phyloP scores from a whole-genome alignment of 106 monocot species.

The Dioscorea alata region DNA sequence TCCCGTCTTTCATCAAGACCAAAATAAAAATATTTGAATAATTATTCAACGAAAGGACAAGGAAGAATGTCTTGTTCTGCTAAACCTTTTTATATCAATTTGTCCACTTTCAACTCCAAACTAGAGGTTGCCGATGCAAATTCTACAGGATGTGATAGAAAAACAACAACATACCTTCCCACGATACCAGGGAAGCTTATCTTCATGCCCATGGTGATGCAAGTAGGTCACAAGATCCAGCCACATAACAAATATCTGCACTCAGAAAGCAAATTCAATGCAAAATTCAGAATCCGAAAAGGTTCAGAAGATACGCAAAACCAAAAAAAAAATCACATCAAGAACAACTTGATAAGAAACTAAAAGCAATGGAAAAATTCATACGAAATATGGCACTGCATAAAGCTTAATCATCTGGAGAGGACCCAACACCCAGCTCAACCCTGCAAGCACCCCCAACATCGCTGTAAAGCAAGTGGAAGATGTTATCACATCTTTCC shows the following conservation, averaged over 20 bases:
- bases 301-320: background rate
- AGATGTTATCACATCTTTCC: conserved; percentile 49
- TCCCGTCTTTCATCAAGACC: too few species aligned
- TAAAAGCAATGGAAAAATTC: background rate
- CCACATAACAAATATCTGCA: conserved; percentile 61
- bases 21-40: too few species aligned
- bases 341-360: background rate
- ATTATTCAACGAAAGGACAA: too few species aligned
- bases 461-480: conserved; percentile 55
- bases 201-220: conserved; percentile 58
- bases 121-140: too few species aligned
- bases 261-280: background rate
- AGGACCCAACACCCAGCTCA: conserved; percentile 33
- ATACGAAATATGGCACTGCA: conserved; percentile 55
- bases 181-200: conserved; percentile 65
- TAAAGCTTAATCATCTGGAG: conserved; percentile 60
- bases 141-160: too few species aligned
- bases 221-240: conserved; percentile 58
- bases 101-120: too few species aligned
- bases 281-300: background rate
- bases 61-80: too few species aligned
- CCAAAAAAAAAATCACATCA: background rate
- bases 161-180: conserved; percentile 36
- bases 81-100: too few species aligned
- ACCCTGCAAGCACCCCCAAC: conserved; percentile 41